Conservation (phyloP, 768 basidiomycete genomes). For the Podaxis mareebaensis region DNA sequence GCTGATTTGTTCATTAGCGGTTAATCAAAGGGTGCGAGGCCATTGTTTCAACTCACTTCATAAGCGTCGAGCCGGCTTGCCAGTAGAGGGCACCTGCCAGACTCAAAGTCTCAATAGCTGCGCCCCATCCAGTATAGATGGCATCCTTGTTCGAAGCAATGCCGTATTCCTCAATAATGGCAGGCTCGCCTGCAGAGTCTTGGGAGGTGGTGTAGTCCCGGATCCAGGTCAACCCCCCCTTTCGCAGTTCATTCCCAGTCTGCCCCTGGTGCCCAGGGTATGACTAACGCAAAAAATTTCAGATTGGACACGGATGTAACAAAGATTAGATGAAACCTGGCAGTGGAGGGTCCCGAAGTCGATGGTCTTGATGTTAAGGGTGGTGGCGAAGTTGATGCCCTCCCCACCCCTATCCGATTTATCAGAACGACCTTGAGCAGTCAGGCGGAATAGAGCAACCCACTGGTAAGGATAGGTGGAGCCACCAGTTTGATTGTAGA, state of each 20-base stretch:
- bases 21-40: no score
- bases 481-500: no score
- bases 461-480: no score
- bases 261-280: constrained; percentile 48
- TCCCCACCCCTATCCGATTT: no score
- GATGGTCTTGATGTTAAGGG: no score
- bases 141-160: constrained; percentile 46
- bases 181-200: constrained; percentile 54
- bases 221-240: constrained; percentile 58
- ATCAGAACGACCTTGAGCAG: no score
- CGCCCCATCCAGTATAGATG: constrained; percentile 56
- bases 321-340: no score
- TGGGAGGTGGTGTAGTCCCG: constrained; percentile 42
- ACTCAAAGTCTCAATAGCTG: constrained; percentile 44
- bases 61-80: constrained; percentile 31
- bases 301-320: no score
- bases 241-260: constrained; percentile 37
- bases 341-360: no score
- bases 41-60: constrained; percentile 11
- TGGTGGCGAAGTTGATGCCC: no score
- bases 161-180: constrained; percentile 66
- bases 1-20: constrained; percentile 6
- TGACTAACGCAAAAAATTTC: constrained; percentile 19
- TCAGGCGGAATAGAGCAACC: no score
- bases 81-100: constrained; percentile 41